Evolutionary conservation across 768 basidiomycete genomes (phyloP).

Genomic region (Tricholoma hemisulphureum): DNA sequence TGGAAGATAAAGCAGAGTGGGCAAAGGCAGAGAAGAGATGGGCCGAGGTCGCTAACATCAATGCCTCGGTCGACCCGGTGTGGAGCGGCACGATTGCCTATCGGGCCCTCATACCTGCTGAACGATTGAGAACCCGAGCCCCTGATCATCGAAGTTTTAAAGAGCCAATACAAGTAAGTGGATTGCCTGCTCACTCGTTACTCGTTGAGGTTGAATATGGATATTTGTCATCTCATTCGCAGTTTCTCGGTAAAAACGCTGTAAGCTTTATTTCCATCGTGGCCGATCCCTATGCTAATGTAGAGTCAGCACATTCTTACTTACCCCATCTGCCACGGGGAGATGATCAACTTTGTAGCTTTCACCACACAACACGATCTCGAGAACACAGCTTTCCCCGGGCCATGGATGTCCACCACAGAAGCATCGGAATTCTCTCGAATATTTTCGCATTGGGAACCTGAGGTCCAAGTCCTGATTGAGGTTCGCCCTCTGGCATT

Average conservation of each 20-base stretch:
- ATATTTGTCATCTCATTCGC: neutral
- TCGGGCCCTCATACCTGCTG: slow-evolving; percentile 27
- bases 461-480: slow-evolving; percentile 46
- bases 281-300: slow-evolving; percentile 15
- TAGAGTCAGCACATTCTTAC: slow-evolving; percentile 34
- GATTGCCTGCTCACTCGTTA: neutral
- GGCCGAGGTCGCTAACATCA: no score
- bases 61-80: no score
- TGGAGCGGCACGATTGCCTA: no score
- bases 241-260: slow-evolving; percentile 35
- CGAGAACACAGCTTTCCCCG: slow-evolving; percentile 29
- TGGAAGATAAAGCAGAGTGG: slow-evolving; percentile 39
- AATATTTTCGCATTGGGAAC: slow-evolving; percentile 54
- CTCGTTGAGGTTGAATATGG: neutral
- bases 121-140: slow-evolving; percentile 23
- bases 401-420: slow-evolving; percentile 32
- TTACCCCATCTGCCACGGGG: slow-evolving; percentile 39
- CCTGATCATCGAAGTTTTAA: slow-evolving; percentile 23
- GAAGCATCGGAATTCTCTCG: slow-evolving; percentile 42
- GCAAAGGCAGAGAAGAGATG: no score
- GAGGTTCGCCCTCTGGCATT: slow-evolving; percentile 24
- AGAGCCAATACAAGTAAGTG: slow-evolving; percentile 21
- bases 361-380: slow-evolving; percentile 26
- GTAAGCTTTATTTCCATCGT: slow-evolving; percentile 11
- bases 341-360: slow-evolving; percentile 35